Evolutionary conservation across 2,329 filamentous ascomycete genomes (phyloP), one percentile per base, ranked within the genome.

Genomic region (Cordyceps farinosa): DNA sequence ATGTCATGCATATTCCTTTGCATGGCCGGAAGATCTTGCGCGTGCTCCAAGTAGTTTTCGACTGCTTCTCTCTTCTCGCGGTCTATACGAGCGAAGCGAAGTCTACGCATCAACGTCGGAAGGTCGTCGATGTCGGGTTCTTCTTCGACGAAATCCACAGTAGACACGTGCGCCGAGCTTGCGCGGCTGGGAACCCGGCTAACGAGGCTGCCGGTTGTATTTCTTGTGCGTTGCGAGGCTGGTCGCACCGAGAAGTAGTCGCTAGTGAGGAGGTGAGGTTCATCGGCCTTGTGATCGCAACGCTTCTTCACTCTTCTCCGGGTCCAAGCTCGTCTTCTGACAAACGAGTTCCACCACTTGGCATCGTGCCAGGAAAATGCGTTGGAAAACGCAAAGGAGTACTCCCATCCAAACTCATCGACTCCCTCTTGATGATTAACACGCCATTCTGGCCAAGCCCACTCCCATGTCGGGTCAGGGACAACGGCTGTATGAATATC

Each of bases 371-470:
- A 99, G 3, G 87, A 86, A 67, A 90, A 92, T 48, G 78, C 80
- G 65, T 83, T 86, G 67, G 81, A 80, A 72, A 98, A 99, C 67
- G 90, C 89, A 73, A 97, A 92, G 17, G 91, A 95, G 76, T 99
- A 99, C 73, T 96, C 90, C 95, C 95, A 99, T 3, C 95, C 95
- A 66, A 94, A 90, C 66, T 94, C 89, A 70, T 98, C 95, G 44
- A 76, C 69, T 64, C 90, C 89, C 2, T 89, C 85, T 79, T 94
- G 91, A 84, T 91, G 79, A 64, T 85, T 83, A 68, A 89, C 71
- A 34, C 78, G 80, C 87, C 87, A 89, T 58, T 86, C 85, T 2
- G 85, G 80, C 85, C 86, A 89, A 1, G 78, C 87, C 95, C 95
- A 99, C 72, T 91, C 87, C 95, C 95, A 99, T 66, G 89, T 91